A percentile compares a stretch with the other conserved stretches of the same genome.
Evolutionary conservation across 805 yeast species (phyloP).

Genomic region (Hanseniaspora mollemarum): DNA sequence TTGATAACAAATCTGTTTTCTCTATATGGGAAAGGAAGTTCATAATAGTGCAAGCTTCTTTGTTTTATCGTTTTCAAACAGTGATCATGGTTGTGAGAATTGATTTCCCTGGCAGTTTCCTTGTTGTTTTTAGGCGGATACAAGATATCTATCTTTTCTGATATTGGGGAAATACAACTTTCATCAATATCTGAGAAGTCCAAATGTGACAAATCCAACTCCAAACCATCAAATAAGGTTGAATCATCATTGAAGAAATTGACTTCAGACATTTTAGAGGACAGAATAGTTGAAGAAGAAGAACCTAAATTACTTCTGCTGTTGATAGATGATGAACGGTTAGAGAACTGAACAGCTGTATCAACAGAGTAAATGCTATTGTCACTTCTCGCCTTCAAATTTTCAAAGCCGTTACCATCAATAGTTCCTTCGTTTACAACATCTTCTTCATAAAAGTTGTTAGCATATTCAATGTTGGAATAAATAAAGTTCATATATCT

Average conservation of each 20-base stretch:
- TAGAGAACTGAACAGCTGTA: neutral
- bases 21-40: slow-evolving; percentile 84
- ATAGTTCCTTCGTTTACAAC: neutral
- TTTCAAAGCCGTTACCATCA: neutral
- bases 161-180: slow-evolving; percentile 8
- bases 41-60: slow-evolving; percentile 62
- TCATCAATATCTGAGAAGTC: neutral
- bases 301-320: neutral
- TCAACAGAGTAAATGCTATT: neutral
- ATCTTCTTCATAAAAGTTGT: neutral
- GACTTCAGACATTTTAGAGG: neutral
- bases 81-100: slow-evolving; percentile 37
- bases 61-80: slow-evolving; percentile 36
- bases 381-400: neutral
- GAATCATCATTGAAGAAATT: neutral
- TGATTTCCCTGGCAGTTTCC: slow-evolving; percentile 19
- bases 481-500: slow-evolving; percentile 9
- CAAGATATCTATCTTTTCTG: slow-evolving; percentile 2
- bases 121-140: neutral
- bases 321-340: neutral
- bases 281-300: neutral
- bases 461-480: neutral
- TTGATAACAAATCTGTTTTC: slow-evolving; percentile 74
- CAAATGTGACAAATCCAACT: neutral
- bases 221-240: neutral